Evolutionary conservation across 148 eudicot genomes (phyloP).

Genomic region (Mesembryanthemum crystallinum): DNA sequence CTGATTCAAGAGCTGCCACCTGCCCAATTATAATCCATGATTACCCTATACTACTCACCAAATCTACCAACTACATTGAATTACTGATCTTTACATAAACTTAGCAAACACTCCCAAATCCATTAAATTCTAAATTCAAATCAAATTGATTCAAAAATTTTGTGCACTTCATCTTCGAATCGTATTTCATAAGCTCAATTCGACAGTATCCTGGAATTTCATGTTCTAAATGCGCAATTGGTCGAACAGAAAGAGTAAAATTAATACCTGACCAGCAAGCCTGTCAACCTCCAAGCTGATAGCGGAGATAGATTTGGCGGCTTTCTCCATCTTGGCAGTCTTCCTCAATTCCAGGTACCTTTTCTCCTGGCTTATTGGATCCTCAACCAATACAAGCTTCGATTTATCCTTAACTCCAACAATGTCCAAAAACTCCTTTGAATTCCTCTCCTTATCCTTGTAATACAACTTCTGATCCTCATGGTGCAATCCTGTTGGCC

Average conservation of each 20-base stretch:
- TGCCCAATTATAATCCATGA: conserved; percentile 32
- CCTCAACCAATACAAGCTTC: conserved; percentile 70
- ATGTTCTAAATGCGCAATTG: not conserved
- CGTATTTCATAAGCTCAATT: not conserved
- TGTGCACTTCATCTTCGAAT: not conserved
- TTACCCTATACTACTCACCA: not conserved
- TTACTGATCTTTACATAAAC: not conserved
- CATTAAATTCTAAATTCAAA: conserved; percentile 1
- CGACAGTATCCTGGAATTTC: not conserved
- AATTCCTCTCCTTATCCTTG: conserved; percentile 73
- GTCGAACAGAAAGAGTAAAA: not conserved
- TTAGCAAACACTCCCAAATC: not conserved
- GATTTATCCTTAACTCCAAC: conserved; percentile 84
- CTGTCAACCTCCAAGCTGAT: conserved; percentile 84
- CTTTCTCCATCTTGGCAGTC: conserved; percentile 73
- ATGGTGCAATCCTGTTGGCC: conserved; percentile 85
- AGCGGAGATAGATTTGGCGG: conserved; percentile 65
- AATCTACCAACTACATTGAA: not conserved
- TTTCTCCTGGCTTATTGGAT: conserved; percentile 78
- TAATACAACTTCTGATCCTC: conserved; percentile 75
- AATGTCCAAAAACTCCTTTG: conserved; percentile 62
- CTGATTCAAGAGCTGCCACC: conserved; percentile 72
- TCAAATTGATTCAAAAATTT: not conserved
- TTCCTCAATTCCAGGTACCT: conserved; percentile 77
- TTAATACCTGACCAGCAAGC: conserved; percentile 68